Evolutionary conservation across 306 rosid species (phyloP).

Genomic region (Cajanus cajan): DNA sequence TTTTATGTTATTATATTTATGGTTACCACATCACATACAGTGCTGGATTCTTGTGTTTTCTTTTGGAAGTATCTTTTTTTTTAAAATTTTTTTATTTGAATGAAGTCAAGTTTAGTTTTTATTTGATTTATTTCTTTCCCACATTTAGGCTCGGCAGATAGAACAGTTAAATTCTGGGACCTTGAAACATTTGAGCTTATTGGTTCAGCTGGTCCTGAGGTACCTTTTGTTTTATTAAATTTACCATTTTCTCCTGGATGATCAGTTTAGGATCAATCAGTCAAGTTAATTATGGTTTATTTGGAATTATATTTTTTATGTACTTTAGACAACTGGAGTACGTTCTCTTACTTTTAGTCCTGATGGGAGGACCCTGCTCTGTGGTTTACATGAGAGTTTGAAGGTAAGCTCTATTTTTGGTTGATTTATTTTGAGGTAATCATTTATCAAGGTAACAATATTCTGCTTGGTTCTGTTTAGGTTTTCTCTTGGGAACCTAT

Average conservation of each 20-base stretch:
- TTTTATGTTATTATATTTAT: background rate
- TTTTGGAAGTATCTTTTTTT: background rate
- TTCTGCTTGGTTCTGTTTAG: slow-evolving; percentile 44
- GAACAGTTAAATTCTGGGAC: slow-evolving; percentile 99
- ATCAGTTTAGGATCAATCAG: slow-evolving; percentile 8
- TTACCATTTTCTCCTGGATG: slow-evolving; percentile 24
- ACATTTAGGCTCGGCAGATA: slow-evolving; percentile 84
- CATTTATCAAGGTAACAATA: slow-evolving; percentile 24
- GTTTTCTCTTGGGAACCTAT: slow-evolving; percentile 98
- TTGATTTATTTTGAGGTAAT: slow-evolving; percentile 17
- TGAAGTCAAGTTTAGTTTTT: background rate
- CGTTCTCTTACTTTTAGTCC: slow-evolving; percentile 90
- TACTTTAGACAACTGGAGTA: slow-evolving; percentile 83
- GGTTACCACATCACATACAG: background rate
- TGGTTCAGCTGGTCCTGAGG: slow-evolving; percentile 99
- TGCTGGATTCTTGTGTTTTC: slow-evolving; percentile 17
- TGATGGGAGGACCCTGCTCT: slow-evolving; percentile 94
- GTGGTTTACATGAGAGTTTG: slow-evolving; percentile 97
- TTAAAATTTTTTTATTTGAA: background rate
- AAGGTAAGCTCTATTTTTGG: slow-evolving; percentile 54
- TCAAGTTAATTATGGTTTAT: background rate
- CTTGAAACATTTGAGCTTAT: slow-evolving; percentile 98
- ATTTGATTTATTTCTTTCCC: slow-evolving; percentile 13
- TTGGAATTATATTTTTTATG: slow-evolving; percentile 9
- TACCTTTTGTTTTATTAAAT: slow-evolving; percentile 36